These are phyloP conservation scores for Lepidopterella palustris DNA, from an alignment of 495 filamentous ascomycete genomes.

Conservation along the genomic window DNA sequence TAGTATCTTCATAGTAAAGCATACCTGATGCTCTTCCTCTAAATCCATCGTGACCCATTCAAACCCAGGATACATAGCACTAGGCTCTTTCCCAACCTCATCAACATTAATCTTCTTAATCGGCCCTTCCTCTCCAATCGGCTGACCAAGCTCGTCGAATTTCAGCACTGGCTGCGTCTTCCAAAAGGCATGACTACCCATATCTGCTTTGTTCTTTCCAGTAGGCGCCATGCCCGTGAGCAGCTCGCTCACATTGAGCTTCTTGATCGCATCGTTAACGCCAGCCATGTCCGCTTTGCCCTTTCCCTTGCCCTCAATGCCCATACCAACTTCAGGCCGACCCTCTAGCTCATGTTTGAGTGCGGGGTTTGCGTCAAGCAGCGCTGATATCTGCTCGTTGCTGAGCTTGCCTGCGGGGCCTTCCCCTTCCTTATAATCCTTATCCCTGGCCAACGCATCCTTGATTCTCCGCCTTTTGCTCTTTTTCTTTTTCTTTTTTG, in stretches of 20 bases:
- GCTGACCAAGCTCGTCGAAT: conserved; percentile 42
- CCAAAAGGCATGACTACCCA: conserved; percentile 98
- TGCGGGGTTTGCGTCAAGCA: conserved; percentile 56
- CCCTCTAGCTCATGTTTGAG: conserved; percentile 49
- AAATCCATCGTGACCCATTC: conserved; percentile 93
- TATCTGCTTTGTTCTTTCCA: conserved; percentile 88
- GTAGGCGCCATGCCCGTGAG: conserved; percentile 68
- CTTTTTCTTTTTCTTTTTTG: conserved; percentile 39
- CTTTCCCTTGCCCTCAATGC: conserved; percentile 33
- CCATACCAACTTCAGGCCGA: conserved; percentile 30
- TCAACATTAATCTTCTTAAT: conserved; percentile 69
- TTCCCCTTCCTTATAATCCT: conserved; percentile 4
- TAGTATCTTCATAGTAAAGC: neutral
- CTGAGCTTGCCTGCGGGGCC: conserved; percentile 23
- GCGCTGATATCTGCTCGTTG: conserved; percentile 33
- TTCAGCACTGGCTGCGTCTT: conserved; percentile 89
- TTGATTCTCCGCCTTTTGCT: conserved; percentile 41
- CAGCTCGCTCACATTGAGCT: conserved; percentile 68
- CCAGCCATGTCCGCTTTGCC: conserved; percentile 38
- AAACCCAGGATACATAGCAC: conserved; percentile 64
- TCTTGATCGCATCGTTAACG: conserved; percentile 54
- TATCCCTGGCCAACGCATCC: conserved; percentile 25
- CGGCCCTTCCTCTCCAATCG: conserved; percentile 50
- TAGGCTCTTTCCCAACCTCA: conserved; percentile 64
- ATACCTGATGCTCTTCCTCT: conserved; percentile 52